Base-by-base conservation (phyloP, 1,284 basidiomycete genomes). In the Meripilus lineatus region DNA sequence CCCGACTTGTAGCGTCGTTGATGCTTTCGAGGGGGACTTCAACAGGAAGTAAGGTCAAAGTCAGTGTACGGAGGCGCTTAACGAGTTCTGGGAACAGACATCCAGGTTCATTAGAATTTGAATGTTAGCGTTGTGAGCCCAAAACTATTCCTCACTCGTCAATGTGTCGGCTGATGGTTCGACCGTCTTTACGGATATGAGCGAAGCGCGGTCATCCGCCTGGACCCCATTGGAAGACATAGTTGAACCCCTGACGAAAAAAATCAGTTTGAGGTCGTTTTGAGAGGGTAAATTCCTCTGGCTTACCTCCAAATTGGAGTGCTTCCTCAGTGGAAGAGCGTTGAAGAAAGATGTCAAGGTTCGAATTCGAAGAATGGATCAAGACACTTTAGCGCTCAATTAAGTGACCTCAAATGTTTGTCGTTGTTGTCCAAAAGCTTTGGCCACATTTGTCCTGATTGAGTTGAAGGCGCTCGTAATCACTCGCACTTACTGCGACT, bases 61-160 rank as follows among this genome's bases (percentile, higher is more conserved):
- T 87, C 53, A 97, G 69, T 1, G 87, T 81, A 37, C 89, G 77
- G 40, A 95, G 69, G 32, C 93, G 81, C 52, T 77, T 84, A 32
- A 94, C 77, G 37, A 97, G 76, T 54, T 85, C 87, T 90, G 54
- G 17, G 52, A 15, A 48, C 24, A 39, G 34, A 11, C 25, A 5
- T 11, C 50, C 18, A 45, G 44, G 32, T 40, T 35, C 21, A 4
- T 11, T 2, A 25, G 23, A 34, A 25, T 34, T 14, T 26, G 25
- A 8, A 8, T 28, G 34, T 32, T 25, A 5, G 11, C 18, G 23
- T 38, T 17, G 17, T 20, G n/a, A 24, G 37, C 33, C 30, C 24
- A 2, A 33, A 24, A 21, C n/a, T 30, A 25, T 34, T 13, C 62
- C 78, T 47, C 53, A 89, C 87, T 89, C 15, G 81, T 79, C 38